Evolutionary conservation across 169 alveolate species (phyloP).

Genomic region (Cryptosporidium viatorum): DNA sequence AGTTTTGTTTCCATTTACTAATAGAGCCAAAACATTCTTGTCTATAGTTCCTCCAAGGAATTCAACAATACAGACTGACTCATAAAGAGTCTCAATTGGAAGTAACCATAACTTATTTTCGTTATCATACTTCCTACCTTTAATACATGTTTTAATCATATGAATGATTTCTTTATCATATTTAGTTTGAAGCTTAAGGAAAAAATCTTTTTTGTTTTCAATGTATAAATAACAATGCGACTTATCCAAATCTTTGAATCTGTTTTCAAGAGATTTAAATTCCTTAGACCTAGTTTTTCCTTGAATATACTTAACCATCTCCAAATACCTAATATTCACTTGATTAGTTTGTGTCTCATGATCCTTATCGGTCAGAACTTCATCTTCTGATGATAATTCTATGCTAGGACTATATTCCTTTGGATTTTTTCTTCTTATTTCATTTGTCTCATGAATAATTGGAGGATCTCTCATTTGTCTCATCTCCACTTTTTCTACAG

Average conservation of each 20-base stretch:
- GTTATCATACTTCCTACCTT: slow-evolving; percentile 47
- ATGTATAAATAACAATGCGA: slow-evolving; percentile 17
- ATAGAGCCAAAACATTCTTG: slow-evolving; percentile 2
- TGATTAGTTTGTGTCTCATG: background rate
- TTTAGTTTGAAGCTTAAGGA: slow-evolving; percentile 29
- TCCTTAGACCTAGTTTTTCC: slow-evolving; percentile 1
- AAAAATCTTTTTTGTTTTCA: slow-evolving; percentile 11
- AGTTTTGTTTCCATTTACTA: slow-evolving; percentile 29
- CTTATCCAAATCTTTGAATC: background rate
- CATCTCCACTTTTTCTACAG: background rate
- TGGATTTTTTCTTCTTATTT: background rate
- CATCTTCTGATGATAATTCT: background rate
- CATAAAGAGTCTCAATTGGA: slow-evolving; percentile 54
- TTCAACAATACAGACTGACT: slow-evolving; percentile 42
- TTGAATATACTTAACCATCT: slow-evolving; percentile 43
- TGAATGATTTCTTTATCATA: slow-evolving; percentile 42
- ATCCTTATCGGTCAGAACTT: background rate
- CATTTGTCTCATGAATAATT: background rate
- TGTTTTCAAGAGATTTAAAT: slow-evolving; percentile 2
- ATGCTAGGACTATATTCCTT: background rate
- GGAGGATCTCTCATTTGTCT: background rate
- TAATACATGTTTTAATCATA: slow-evolving; percentile 42
- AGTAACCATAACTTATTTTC: slow-evolving; percentile 30
- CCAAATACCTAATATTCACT: background rate
- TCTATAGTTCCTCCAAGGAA: slow-evolving; percentile 59